Evolutionary conservation across 208 protist genomes (phyloP).

Genomic region (Leishmania lainsoni): DNA sequence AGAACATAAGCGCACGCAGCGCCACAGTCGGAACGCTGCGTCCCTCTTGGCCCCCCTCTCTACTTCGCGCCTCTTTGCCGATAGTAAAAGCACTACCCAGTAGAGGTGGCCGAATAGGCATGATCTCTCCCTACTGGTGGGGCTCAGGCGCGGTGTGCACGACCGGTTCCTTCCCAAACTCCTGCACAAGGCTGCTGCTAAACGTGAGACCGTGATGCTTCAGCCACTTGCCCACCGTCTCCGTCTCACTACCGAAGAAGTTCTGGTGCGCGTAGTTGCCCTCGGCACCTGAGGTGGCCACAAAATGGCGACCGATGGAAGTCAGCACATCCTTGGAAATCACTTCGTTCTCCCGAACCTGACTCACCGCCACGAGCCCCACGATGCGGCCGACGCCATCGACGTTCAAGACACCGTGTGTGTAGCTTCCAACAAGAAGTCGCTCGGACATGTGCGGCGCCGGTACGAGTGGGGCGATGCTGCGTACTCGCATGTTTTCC

Average conservation of each 20-base stretch:
- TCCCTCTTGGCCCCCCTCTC: not conserved
- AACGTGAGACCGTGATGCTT: conserved; percentile 79
- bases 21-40: not conserved
- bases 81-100: not conserved
- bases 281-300: conserved; percentile 77
- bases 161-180: conserved; percentile 91
- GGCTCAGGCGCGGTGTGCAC: conserved; percentile 51
- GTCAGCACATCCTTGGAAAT: conserved; percentile 51
- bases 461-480: conserved; percentile 51
- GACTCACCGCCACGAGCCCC: conserved; percentile 75
- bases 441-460: conserved; percentile 52
- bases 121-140: conserved; percentile 14
- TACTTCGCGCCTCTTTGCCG: not conserved
- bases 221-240: conserved; percentile 87
- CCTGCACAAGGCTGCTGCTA: conserved; percentile 75
- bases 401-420: conserved; percentile 60
- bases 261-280: conserved; percentile 78
- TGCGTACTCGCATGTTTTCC: conserved; percentile 80
- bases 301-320: conserved; percentile 80
- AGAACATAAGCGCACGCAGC: not conserved
- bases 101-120: not conserved
- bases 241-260: conserved; percentile 70
- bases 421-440: conserved; percentile 79
- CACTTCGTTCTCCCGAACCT: conserved; percentile 33
- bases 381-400: conserved; percentile 75